Evolutionary conservation across 2,329 filamentous ascomycete genomes (phyloP).

Genomic region (Colletotrichum horii): DNA sequence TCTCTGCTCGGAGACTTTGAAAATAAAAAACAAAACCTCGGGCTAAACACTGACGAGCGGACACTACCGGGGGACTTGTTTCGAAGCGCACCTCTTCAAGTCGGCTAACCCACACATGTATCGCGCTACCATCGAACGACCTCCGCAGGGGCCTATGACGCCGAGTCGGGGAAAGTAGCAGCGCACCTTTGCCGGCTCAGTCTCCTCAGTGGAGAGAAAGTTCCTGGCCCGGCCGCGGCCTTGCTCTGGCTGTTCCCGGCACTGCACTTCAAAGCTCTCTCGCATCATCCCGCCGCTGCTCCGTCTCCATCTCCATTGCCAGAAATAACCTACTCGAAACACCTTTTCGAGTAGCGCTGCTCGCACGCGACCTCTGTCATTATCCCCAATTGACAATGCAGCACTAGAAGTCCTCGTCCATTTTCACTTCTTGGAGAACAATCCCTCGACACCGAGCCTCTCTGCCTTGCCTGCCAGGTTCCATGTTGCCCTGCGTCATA

Average conservation of each 20-base stretch:
- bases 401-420: background rate
- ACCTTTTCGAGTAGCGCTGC: background rate
- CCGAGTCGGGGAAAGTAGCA: slow-evolving; percentile 15
- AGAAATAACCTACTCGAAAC: slow-evolving; percentile 21
- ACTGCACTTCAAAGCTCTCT: slow-evolving; percentile 9
- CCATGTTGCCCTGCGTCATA: slow-evolving; percentile 26
- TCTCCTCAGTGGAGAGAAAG: slow-evolving; percentile 7
- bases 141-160: slow-evolving; percentile 15
- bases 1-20: background rate
- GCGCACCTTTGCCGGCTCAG: slow-evolving; percentile 10
- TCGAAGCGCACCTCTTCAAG: background rate
- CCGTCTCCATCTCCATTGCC: slow-evolving; percentile 13
- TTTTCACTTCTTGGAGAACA: background rate
- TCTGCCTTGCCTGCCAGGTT: background rate
- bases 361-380: slow-evolving; percentile 8
- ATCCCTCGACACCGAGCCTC: background rate
- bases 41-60: slow-evolving; percentile 1
- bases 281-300: background rate
- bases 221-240: slow-evolving; percentile 13
- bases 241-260: slow-evolving; percentile 16
- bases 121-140: slow-evolving; percentile 18
- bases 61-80: background rate
- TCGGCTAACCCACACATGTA: slow-evolving; percentile 3
- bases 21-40: background rate
- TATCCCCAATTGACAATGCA: slow-evolving; percentile 11